Percentiles rank a stretch among this genome's conserved stretches.
Evolutionary conservation across 2,329 filamentous ascomycete genomes (phyloP).

Genomic region (Coniochaeta sp.): DNA sequence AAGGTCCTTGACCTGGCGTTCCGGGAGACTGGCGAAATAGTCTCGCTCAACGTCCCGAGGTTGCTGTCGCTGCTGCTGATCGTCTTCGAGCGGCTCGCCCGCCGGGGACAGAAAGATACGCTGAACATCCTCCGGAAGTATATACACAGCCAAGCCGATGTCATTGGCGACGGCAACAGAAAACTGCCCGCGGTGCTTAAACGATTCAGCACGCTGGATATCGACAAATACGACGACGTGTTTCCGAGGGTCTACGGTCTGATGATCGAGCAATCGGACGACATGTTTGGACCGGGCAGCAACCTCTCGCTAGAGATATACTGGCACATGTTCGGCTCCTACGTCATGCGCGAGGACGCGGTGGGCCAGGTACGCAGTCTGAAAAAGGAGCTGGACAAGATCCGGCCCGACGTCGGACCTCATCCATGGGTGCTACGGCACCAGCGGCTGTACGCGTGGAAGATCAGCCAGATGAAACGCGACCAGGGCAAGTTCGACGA

Average conservation of each 20-base stretch:
- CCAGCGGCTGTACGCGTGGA: constrained; percentile 6
- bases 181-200: neutral
- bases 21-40: neutral
- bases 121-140: constrained; percentile 6
- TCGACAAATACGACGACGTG: constrained; percentile 2
- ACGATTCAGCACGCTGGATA: neutral
- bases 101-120: constrained; percentile 2
- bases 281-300: constrained; percentile 1
- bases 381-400: constrained; percentile 3
- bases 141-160: constrained; percentile 2
- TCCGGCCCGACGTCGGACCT: neutral
- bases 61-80: constrained; percentile 1
- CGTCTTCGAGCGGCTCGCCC: neutral
- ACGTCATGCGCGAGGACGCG: neutral
- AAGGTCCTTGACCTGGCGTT: constrained; percentile 5
- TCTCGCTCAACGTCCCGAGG: constrained; percentile 3
- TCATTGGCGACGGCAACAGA: neutral
- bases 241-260: constrained; percentile 1
- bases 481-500: constrained; percentile 1
- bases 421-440: constrained; percentile 2
- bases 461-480: constrained; percentile 2
- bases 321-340: constrained; percentile 1
- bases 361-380: constrained; percentile 2
- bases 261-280: constrained; percentile 3
- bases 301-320: constrained; percentile 4